Evolutionary conservation across 75 land plant species (phyloP).

Genomic region (Sequoia sempervirens): DNA sequence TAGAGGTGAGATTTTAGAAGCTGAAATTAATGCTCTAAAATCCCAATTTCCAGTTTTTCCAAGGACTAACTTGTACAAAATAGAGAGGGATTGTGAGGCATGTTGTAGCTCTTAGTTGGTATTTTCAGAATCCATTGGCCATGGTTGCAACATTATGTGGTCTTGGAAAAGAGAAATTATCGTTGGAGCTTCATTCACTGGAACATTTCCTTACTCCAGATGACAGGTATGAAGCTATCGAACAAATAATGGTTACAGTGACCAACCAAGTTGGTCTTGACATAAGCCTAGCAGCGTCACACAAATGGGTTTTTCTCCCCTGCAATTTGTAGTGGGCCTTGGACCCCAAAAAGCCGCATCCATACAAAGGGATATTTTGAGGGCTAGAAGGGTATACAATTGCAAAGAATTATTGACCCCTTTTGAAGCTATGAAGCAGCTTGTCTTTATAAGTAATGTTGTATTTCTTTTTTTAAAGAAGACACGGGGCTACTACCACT

Average conservation of each 20-base stretch:
- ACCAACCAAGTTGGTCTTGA: slow-evolving; percentile 94
- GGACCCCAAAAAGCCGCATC: slow-evolving; percentile 92
- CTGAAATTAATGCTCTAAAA: no score
- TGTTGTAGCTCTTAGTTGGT: slow-evolving; percentile 88
- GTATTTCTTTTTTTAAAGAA: slow-evolving; percentile 79
- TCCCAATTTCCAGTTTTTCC: no score
- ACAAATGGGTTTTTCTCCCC: slow-evolving; percentile 95
- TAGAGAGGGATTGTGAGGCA: slow-evolving; percentile 94
- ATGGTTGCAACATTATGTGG: slow-evolving; percentile 95
- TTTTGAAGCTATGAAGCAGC: slow-evolving; percentile 54
- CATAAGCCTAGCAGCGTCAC: slow-evolving; percentile 76
- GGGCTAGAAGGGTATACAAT: slow-evolving; percentile 65
- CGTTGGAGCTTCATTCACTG: slow-evolving; percentile 67
- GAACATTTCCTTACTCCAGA: slow-evolving; percentile 71
- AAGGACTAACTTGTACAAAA: no score
- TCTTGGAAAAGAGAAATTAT: slow-evolving; percentile 76
- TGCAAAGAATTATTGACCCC: slow-evolving; percentile 65
- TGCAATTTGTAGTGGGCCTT: slow-evolving; percentile 90
- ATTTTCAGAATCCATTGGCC: slow-evolving; percentile 92
- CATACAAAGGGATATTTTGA: slow-evolving; percentile 68
- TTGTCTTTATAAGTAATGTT: slow-evolving; percentile 76
- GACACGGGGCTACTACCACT: slow-evolving; percentile 70
- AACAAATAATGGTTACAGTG: slow-evolving; percentile 85
- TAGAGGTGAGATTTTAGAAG: no score
- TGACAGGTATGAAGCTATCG: slow-evolving; percentile 82